phyloP scores from a whole-genome alignment of 768 basidiomycete species.

The Cystoderma amianthinum region DNA sequence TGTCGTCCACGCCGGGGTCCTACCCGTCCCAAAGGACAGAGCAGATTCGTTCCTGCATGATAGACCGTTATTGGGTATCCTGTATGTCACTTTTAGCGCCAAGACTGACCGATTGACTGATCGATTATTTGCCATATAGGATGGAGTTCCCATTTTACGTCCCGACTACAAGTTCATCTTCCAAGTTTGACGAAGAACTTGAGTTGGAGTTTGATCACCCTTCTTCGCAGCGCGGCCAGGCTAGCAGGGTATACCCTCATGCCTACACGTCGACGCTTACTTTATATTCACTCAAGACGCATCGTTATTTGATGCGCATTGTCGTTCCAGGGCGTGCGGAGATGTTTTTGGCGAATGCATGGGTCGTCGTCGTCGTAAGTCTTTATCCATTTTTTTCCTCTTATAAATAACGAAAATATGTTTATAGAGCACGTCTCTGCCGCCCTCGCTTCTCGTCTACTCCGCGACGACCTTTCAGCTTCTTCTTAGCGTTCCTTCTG shows the following conservation, averaged over 20 bases:
- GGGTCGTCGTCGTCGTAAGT: slow-evolving; percentile 56
- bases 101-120: no score
- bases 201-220: no score
- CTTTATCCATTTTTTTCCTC: neutral
- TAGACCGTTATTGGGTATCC: slow-evolving; percentile 23
- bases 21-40: slow-evolving; percentile 19
- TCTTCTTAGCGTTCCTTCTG: slow-evolving; percentile 41
- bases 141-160: no score
- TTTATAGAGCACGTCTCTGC: slow-evolving; percentile 51
- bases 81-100: no score
- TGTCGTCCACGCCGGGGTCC: slow-evolving; percentile 30
- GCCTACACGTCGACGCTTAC: no score
- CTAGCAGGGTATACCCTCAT: no score
- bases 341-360: slow-evolving; percentile 35
- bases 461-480: slow-evolving; percentile 46
- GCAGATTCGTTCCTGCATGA: slow-evolving; percentile 20
- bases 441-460: slow-evolving; percentile 47
- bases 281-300: no score
- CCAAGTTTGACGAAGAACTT: no score
- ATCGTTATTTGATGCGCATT: no score
- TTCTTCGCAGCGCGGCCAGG: no score
- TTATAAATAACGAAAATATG: slow-evolving; percentile 2
- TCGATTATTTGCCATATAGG: no score
- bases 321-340: slow-evolving; percentile 33
- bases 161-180: no score